A percentile compares a stretch with the other conserved stretches of the same genome.
These are phyloP conservation scores for Blastomyces gilchristii DNA, from an alignment of 2,329 filamentous ascomycete genomes.

Conservation along the genomic window DNA sequence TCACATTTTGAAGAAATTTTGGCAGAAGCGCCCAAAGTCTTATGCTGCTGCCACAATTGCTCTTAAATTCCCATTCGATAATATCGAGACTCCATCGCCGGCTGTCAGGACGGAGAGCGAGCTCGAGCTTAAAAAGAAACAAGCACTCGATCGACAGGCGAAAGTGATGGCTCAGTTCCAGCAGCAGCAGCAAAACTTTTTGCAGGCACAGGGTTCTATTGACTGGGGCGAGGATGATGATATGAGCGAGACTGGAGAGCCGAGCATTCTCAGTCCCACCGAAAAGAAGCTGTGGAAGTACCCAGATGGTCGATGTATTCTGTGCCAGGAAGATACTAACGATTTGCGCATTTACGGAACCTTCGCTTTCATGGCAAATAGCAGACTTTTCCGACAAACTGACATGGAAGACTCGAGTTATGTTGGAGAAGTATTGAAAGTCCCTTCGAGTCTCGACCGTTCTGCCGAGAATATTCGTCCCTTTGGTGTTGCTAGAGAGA, in stretches of 20 bases:
- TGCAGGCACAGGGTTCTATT: constrained; percentile 76
- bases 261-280: constrained; percentile 39
- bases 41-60: constrained; percentile 58
- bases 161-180: constrained; percentile 97
- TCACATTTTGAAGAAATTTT: constrained; percentile 73
- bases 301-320: constrained; percentile 82
- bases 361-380: constrained; percentile 81
- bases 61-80: constrained; percentile 57
- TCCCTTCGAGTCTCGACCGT: constrained; percentile 71
- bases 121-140: constrained; percentile 75
- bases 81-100: constrained; percentile 74
- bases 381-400: constrained; percentile 76
- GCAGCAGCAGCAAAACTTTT: constrained; percentile 89
- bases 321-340: constrained; percentile 93
- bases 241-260: constrained; percentile 52
- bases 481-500: constrained; percentile 83
- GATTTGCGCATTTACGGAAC: constrained; percentile 84
- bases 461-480: constrained; percentile 75
- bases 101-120: constrained; percentile 50
- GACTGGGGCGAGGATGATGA: constrained; percentile 85
- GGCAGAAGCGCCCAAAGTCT: constrained; percentile 64
- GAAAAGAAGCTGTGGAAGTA: constrained; percentile 79
- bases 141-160: constrained; percentile 79
- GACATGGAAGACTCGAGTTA: constrained; percentile 72
- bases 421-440: constrained; percentile 69